phyloP scores from a whole-genome alignment of 768 basidiomycete species.

The Bullera alba region DNA sequence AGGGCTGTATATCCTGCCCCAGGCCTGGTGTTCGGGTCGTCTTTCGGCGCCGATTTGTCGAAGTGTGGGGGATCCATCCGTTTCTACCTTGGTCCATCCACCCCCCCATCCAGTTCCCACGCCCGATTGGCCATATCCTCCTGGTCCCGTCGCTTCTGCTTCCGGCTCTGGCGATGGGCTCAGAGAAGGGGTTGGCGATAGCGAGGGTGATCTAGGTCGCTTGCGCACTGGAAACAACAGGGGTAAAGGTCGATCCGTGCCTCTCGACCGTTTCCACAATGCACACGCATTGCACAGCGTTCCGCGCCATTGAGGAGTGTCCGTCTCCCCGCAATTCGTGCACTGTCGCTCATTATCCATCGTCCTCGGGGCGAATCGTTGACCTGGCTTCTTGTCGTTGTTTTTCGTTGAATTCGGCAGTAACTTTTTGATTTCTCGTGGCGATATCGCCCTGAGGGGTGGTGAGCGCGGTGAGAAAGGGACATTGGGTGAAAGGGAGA shows the following conservation, averaged over 20 bases:
- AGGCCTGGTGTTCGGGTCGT: too few species aligned
- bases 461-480: background rate
- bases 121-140: too few species aligned
- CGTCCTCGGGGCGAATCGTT: constrained; percentile 11
- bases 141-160: too few species aligned
- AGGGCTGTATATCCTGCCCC: too few species aligned
- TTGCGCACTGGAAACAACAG: constrained; percentile 24
- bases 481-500: background rate
- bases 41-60: too few species aligned
- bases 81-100: too few species aligned
- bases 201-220: too few species aligned
- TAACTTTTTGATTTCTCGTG: background rate
- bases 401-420: background rate
- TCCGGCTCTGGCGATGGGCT: too few species aligned
- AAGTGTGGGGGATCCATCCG: too few species aligned
- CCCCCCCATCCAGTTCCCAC: too few species aligned
- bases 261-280: constrained; percentile 28
- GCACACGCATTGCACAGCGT: constrained; percentile 32
- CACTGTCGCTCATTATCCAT: constrained; percentile 19
- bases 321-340: constrained; percentile 24
- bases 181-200: too few species aligned
- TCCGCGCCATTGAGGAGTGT: constrained; percentile 32
- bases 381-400: background rate
- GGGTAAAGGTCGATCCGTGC: constrained; percentile 26
- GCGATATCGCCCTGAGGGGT: background rate